Conservation (phyloP, 768 basidiomycete genomes). For the Lactarius sanguifluus region DNA sequence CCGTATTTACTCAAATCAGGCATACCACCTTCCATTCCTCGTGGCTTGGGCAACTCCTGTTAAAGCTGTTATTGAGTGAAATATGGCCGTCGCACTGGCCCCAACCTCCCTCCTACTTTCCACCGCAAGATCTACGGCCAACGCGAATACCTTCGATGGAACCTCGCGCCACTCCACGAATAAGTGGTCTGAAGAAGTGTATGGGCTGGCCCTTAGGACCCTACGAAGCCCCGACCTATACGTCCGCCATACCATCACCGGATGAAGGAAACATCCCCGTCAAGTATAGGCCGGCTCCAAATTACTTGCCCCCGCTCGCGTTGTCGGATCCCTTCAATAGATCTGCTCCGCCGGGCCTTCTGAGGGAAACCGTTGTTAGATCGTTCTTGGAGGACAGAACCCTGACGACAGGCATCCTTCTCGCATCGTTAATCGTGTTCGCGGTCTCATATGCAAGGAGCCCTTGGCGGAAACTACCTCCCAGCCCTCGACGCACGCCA, state of each 20-base stretch:
- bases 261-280: background rate
- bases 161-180: background rate
- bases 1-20: background rate
- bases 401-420: background rate
- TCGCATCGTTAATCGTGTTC: background rate
- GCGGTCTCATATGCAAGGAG: slow-evolving; percentile 5
- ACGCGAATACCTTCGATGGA: background rate
- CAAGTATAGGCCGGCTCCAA: no score
- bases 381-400: slow-evolving; percentile 2
- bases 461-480: slow-evolving; percentile 18
- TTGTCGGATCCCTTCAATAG: slow-evolving; percentile 15
- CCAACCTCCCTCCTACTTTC: background rate
- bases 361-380: slow-evolving; percentile 12
- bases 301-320: background rate
- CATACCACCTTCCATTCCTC: background rate
- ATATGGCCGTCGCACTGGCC: background rate
- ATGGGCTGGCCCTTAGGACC: background rate
- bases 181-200: slow-evolving; percentile 1
- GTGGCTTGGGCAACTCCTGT: background rate
- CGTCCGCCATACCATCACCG: background rate
- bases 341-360: no score
- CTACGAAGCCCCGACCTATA: background rate
- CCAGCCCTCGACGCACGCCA: slow-evolving; percentile 8
- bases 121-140: background rate
- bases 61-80: background rate